These are phyloP conservation scores for Podospora comata DNA, from an alignment of 495 filamentous ascomycete genomes.

Conservation along the genomic window DNA sequence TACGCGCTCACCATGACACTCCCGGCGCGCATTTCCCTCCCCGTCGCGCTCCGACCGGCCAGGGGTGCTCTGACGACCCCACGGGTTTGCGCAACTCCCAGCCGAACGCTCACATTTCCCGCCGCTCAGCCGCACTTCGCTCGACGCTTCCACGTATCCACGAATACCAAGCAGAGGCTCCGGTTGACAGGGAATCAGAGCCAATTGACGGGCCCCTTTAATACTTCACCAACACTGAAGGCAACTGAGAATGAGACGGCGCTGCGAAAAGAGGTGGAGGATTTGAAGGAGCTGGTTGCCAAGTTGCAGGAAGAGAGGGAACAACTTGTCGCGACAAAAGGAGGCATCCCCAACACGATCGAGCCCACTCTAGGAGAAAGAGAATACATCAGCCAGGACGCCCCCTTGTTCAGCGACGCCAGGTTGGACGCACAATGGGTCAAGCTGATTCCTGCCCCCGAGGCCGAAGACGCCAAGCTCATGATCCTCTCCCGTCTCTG, in stretches of 20 bases:
- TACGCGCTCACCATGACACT: neutral
- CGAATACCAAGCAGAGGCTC: neutral
- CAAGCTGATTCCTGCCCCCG: neutral
- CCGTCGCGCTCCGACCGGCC: neutral
- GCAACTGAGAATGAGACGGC: neutral
- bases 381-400: neutral
- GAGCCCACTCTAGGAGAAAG: neutral
- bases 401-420: neutral
- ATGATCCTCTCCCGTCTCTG: slow-evolving; percentile 37
- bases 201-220: neutral
- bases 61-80: neutral
- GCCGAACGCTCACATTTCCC: neutral
- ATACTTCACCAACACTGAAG: neutral
- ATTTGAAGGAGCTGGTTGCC: neutral
- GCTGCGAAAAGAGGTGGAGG: neutral
- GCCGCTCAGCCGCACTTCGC: too few species aligned
- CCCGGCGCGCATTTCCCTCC: neutral
- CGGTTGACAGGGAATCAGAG: neutral
- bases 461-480: neutral
- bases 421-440: neutral
- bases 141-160: neutral
- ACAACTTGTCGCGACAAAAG: neutral
- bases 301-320: neutral
- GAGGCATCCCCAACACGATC: neutral
- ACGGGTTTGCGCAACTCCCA: neutral